A percentile compares a stretch with the other conserved stretches of the same genome.
Conservation (phyloP, 306 rosid species). For the Lathyrus tuberosus region DNA sequence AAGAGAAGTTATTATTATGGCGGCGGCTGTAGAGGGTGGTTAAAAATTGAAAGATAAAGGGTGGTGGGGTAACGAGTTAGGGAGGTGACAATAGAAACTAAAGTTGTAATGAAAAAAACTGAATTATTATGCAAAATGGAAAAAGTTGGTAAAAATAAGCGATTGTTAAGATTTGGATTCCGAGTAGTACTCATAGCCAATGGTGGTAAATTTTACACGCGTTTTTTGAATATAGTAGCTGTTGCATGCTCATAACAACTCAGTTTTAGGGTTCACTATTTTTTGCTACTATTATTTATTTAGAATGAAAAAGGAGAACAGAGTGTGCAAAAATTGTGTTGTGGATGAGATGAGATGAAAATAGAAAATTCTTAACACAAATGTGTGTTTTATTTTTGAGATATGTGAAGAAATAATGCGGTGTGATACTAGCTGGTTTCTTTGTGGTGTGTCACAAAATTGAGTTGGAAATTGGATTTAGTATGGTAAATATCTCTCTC, state of each 20-base stretch:
- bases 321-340: background rate
- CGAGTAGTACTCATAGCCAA: slow-evolving; percentile 31
- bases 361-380: background rate
- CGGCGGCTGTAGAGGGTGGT: slow-evolving; percentile 23
- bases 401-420: too few species aligned
- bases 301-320: background rate
- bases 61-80: slow-evolving; percentile 14
- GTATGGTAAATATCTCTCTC: too few species aligned
- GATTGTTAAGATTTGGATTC: slow-evolving; percentile 37
- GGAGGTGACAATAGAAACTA: slow-evolving; percentile 1
- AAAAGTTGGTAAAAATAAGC: background rate
- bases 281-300: slow-evolving; percentile 4
- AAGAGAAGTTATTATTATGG: slow-evolving; percentile 1
- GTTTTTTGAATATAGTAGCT: background rate
- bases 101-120: background rate
- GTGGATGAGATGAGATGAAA: background rate
- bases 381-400: too few species aligned
- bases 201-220: slow-evolving; percentile 23
- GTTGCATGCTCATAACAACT: slow-evolving; percentile 32
- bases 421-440: too few species aligned
- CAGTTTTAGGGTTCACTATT: slow-evolving; percentile 18
- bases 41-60: background rate
- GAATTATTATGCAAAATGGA: background rate
- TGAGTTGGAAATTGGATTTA: too few species aligned
- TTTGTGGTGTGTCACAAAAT: too few species aligned